Evolutionary conservation across 2,329 filamentous ascomycete species (phyloP).

Genomic region (Tolypocladium cylindrosporum): DNA sequence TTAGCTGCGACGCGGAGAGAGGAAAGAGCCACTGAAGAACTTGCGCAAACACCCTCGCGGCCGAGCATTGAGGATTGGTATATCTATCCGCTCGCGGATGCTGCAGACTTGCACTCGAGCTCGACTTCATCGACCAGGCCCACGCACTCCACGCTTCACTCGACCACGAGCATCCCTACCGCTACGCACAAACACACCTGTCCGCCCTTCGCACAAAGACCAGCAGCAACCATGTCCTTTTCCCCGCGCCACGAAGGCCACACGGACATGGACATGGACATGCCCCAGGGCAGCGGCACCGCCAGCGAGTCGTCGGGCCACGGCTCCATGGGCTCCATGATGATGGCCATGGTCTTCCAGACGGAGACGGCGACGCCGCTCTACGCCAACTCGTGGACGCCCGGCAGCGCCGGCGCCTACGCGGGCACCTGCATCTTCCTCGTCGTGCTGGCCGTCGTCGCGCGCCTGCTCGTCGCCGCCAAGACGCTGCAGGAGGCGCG

Average conservation of each 20-base stretch:
- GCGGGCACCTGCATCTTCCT: slow-evolving; percentile 90
- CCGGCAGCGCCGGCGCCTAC: slow-evolving; percentile 58
- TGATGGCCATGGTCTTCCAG: slow-evolving; percentile 52
- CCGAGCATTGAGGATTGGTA: neutral
- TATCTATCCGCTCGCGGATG: neutral
- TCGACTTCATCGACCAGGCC: neutral
- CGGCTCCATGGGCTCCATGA: slow-evolving; percentile 7
- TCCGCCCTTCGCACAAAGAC: neutral
- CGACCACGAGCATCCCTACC: neutral
- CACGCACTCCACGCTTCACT: neutral
- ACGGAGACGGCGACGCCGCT: slow-evolving; percentile 37
- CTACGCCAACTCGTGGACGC: slow-evolving; percentile 63
- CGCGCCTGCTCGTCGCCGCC: slow-evolving; percentile 61
- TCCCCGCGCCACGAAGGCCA: neutral
- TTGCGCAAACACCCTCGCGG: neutral
- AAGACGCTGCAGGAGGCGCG: slow-evolving; percentile 52
- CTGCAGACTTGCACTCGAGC: neutral
- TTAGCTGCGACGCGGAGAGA: neutral
- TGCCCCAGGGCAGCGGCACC: slow-evolving; percentile 8
- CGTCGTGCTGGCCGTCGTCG: slow-evolving; percentile 60
- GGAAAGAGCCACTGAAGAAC: neutral
- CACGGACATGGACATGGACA: slow-evolving; percentile 10
- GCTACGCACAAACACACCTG: neutral
- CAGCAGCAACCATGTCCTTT: neutral
- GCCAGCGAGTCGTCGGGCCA: slow-evolving; percentile 2